Conservation (phyloP, 768 basidiomycete species). For the Mycena vulgaris region DNA sequence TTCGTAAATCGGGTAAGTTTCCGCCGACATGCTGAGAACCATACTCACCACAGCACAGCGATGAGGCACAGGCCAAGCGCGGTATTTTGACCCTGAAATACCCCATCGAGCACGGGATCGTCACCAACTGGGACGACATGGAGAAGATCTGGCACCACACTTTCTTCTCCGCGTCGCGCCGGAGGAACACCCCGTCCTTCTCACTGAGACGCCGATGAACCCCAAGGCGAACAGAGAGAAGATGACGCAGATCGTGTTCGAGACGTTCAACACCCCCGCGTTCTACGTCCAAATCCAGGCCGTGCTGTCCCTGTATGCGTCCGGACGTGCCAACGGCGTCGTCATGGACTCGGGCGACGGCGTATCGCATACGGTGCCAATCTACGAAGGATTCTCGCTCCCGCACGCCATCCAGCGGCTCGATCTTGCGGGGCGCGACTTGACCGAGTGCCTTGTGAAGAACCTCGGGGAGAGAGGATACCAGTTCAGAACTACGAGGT, state of each 20-base stretch:
- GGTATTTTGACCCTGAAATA: conserved; percentile 83
- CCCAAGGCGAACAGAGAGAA: conserved; percentile 81
- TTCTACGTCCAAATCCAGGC: conserved; percentile 83
- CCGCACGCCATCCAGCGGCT: conserved; percentile 79
- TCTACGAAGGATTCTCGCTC: conserved; percentile 79
- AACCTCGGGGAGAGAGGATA: conserved; percentile 79
- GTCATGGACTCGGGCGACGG: too few relatives aligned
- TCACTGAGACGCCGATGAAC: conserved; percentile 81
- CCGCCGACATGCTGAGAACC: background rate
- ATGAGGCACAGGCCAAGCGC: conserved; percentile 81
- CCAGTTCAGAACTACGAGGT: conserved; percentile 83
- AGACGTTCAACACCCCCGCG: conserved; percentile 81
- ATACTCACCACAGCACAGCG: conserved; percentile 54
- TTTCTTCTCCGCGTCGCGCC: conserved; percentile 74
- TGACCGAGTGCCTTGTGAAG: conserved; percentile 71
- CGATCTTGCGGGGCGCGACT: conserved; percentile 76
- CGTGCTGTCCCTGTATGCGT: conserved; percentile 77
- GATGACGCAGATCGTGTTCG: conserved; percentile 85
- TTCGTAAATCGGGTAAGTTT: conserved; percentile 76
- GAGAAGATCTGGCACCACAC: too few relatives aligned
- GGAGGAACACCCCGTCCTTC: conserved; percentile 79
- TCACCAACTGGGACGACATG: too few relatives aligned
- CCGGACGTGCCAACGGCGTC: conserved; percentile 79
- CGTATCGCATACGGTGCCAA: conserved; percentile 78
- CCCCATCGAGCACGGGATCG: too few relatives aligned